Percentiles rank a stretch among this genome's conserved stretches.
Conservation (phyloP, 345 rosid genomes). For the Erucastrum elatum region DNA sequence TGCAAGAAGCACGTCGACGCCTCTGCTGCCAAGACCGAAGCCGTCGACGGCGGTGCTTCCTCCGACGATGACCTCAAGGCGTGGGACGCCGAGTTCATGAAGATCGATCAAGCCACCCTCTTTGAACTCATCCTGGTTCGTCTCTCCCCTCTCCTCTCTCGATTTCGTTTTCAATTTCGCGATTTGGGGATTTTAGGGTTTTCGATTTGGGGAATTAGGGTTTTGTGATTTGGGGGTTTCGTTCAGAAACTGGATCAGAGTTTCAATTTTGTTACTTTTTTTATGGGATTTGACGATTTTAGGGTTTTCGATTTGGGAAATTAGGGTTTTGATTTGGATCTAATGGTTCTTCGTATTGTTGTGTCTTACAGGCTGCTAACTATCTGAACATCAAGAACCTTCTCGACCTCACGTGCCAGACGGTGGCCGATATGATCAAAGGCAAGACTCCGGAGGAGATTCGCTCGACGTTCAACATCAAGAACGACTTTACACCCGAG, state of each 20-base stretch:
- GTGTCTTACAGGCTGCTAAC: slow-evolving; percentile 57
- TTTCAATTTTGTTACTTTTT: not conserved
- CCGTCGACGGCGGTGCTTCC: slow-evolving; percentile 26
- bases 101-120: slow-evolving; percentile 69
- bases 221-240: not conserved
- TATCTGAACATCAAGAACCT: slow-evolving; percentile 54
- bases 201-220: slow-evolving; percentile 11
- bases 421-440: slow-evolving; percentile 70
- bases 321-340: not conserved
- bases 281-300: not conserved
- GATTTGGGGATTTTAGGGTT: slow-evolving; percentile 18
- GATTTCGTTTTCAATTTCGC: not conserved
- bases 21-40: slow-evolving; percentile 31
- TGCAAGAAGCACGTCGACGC: slow-evolving; percentile 69
- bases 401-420: slow-evolving; percentile 61
- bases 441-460: slow-evolving; percentile 71
- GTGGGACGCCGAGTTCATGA: slow-evolving; percentile 74
- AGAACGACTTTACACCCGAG: slow-evolving; percentile 53
- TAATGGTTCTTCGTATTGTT: not conserved
- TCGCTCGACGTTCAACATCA: slow-evolving; percentile 58
- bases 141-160: not conserved
- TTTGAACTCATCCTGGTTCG: slow-evolving; percentile 70
- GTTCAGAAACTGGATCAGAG: not conserved
- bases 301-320: slow-evolving; percentile 26
- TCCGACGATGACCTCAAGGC: slow-evolving; percentile 54